Base-by-base conservation (phyloP, 805 yeast species). In the Yamadazyma akitaensis region DNA sequence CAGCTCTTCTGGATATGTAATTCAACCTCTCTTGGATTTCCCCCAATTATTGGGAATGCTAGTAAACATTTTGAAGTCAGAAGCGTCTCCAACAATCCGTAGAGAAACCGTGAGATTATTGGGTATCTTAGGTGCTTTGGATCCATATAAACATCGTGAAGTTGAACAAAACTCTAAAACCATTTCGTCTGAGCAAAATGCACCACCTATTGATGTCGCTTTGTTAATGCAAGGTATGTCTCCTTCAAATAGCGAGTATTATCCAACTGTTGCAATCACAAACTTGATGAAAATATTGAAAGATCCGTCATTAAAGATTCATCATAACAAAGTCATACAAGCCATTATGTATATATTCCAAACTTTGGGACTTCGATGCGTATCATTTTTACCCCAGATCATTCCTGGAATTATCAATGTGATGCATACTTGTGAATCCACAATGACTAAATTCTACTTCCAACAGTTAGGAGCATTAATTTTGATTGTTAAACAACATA, bases 41-140 rank as follows among this genome's bases (percentile, higher is more conserved):
- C 99, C 99, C 0, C 92, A 89, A 56, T 71, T 94, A 24, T 68
- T 94, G 36, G 90, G 92, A 6, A 80, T 88, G 64, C 69, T 94
- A 28, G 88, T 90, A 3, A 84, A 82, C 44, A 89, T 94, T 35
- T 68, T 94, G 46, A 87, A 87, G 53, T 81, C 90, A 48, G 97
- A 92, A 58, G 79, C 81, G 10, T 80, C 96, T 0, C 78, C 84
- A 2, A 68, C 78, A 3, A 82, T 88, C 7, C 80, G 94, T 58
- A 72, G 96, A 47, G 98, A 94, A 62, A 86, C 97, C 0, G 96
- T 94, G 1, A 77, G 92, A 53, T 67, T 94, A 19, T 71, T 94
- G 47, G 99, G 99, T 60, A 90, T 91, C 30, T 70, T 94, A 36
- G 99, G 99, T 52, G 99, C 99, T 0, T 70, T 94, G 40, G 99